These are phyloP conservation scores for Torrubiellomyces zombiae DNA, from an alignment of 2,329 filamentous ascomycete species.

Conservation along the genomic window DNA sequence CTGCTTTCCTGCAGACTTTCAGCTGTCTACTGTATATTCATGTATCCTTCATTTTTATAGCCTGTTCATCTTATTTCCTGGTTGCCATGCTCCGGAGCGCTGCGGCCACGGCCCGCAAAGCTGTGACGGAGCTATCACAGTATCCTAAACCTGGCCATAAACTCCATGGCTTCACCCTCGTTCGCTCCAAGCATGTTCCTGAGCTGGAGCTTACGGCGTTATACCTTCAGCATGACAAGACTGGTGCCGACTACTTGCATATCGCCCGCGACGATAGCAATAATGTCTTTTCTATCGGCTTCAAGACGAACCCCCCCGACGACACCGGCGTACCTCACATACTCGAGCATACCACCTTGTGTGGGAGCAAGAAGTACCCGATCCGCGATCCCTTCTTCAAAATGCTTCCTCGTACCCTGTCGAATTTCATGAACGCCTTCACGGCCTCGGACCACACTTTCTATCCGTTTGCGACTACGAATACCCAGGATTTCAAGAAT, in stretches of 20 bases:
- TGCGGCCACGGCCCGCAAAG: slow-evolving; percentile 35
- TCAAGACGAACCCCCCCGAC: slow-evolving; percentile 97
- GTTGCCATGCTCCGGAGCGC: slow-evolving; percentile 34
- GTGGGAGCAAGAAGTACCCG: slow-evolving; percentile 89
- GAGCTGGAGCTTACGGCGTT: slow-evolving; percentile 87
- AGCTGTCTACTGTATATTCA: too few species aligned
- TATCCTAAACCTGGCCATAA: slow-evolving; percentile 69
- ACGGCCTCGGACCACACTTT: slow-evolving; percentile 93
- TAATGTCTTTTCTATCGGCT: slow-evolving; percentile 98
- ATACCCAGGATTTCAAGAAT: slow-evolving; percentile 87
- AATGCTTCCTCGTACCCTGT: slow-evolving; percentile 95
- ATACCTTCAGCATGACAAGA: slow-evolving; percentile 85
- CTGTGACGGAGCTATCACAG: slow-evolving; percentile 59
- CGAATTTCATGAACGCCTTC: slow-evolving; percentile 99
- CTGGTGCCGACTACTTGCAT: slow-evolving; percentile 88
- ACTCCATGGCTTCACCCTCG: slow-evolving; percentile 83
- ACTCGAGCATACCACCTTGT: slow-evolving; percentile 90
- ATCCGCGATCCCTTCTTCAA: slow-evolving; percentile 99
- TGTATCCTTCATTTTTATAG: slow-evolving; percentile 1
- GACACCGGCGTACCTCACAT: slow-evolving; percentile 95
- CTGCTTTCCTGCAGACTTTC: too few species aligned
- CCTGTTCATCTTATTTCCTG: background rate
- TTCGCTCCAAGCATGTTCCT: slow-evolving; percentile 78
- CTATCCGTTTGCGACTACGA: slow-evolving; percentile 96
- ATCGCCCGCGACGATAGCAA: slow-evolving; percentile 91